Evolutionary conservation across 2,329 filamentous ascomycete species (phyloP).

Genomic region (Plectosphaerella cucumerina): DNA sequence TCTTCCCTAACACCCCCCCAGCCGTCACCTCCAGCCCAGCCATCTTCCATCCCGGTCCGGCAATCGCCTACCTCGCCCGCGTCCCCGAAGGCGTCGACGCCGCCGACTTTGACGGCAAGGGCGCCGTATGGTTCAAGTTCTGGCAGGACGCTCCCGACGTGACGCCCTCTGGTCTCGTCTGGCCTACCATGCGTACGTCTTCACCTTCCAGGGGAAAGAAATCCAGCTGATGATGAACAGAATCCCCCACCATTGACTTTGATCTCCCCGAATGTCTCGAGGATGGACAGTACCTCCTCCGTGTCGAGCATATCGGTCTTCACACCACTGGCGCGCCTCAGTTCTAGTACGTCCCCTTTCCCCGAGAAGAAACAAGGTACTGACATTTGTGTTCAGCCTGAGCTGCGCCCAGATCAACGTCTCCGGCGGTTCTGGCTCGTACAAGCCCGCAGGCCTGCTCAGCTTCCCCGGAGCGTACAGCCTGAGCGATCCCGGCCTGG

Average conservation of each 20-base stretch:
- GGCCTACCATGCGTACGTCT: constrained; percentile 30
- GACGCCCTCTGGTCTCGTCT: constrained; percentile 28
- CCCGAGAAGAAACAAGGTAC: neutral
- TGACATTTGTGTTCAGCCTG: neutral
- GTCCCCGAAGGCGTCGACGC: constrained; percentile 26
- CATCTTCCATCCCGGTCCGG: constrained; percentile 38
- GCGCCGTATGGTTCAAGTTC: constrained; percentile 38
- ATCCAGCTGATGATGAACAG: neutral
- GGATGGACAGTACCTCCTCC: constrained; percentile 34
- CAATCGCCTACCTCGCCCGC: constrained; percentile 33
- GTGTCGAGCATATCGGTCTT: constrained; percentile 40
- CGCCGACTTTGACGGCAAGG: constrained; percentile 29
- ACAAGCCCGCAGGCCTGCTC: constrained; percentile 26
- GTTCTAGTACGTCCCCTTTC: constrained; percentile 25
- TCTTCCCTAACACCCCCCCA: neutral
- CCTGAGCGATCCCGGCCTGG: constrained; percentile 31
- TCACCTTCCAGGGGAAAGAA: neutral
- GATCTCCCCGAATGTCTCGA: constrained; percentile 37
- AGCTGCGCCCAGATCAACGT: constrained; percentile 28
- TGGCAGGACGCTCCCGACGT: constrained; percentile 35
- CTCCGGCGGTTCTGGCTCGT: constrained; percentile 32
- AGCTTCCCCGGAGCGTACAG: constrained; percentile 34
- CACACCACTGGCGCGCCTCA: constrained; percentile 39
- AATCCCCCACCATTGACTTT: constrained; percentile 24
- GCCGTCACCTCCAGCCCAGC: constrained; percentile 32